phyloP scores from a whole-genome alignment of 2,329 filamentous ascomycete species.

The Blumeria graminis region DNA sequence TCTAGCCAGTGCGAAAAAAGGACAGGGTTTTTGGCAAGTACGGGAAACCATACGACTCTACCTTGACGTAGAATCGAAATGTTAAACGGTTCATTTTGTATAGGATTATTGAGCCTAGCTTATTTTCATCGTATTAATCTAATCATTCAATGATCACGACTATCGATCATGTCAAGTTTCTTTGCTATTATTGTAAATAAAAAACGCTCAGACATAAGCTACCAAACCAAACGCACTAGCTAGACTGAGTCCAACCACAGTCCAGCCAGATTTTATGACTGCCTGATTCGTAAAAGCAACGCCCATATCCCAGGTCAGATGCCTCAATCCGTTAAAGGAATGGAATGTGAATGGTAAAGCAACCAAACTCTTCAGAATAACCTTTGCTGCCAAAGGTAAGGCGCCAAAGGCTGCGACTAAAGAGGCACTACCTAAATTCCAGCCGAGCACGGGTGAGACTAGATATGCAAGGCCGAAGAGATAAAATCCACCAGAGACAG shows the following conservation, averaged over 20 bases:
- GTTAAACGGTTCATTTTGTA: too few species aligned
- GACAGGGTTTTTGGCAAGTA: too few species aligned
- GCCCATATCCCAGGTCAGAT: constrained; percentile 47
- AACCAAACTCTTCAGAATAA: constrained; percentile 30
- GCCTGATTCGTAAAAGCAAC: constrained; percentile 35
- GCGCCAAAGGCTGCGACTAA: constrained; percentile 39
- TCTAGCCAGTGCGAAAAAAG: too few species aligned
- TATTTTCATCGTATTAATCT: too few species aligned
- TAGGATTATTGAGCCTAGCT: too few species aligned
- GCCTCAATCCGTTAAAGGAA: constrained; percentile 41
- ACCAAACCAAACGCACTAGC: constrained; percentile 19
- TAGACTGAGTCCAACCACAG: constrained; percentile 30
- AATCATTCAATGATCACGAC: too few species aligned
- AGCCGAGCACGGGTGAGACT: constrained; percentile 36
- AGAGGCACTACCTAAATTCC: constrained; percentile 39
- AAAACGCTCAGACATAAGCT: constrained; percentile 7
- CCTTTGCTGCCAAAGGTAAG: constrained; percentile 33
- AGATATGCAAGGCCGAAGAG: constrained; percentile 43
- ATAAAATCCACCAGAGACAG: constrained; percentile 39
- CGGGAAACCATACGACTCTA: too few species aligned
- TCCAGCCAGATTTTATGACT: constrained; percentile 41
- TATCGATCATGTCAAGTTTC: too few species aligned
- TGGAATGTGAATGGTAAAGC: constrained; percentile 47
- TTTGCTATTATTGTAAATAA: neutral
- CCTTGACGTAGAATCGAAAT: too few species aligned